Base-by-base conservation (phyloP, 2,329 filamentous ascomycete genomes). In the Phialemoniopsis sp. region DNA sequence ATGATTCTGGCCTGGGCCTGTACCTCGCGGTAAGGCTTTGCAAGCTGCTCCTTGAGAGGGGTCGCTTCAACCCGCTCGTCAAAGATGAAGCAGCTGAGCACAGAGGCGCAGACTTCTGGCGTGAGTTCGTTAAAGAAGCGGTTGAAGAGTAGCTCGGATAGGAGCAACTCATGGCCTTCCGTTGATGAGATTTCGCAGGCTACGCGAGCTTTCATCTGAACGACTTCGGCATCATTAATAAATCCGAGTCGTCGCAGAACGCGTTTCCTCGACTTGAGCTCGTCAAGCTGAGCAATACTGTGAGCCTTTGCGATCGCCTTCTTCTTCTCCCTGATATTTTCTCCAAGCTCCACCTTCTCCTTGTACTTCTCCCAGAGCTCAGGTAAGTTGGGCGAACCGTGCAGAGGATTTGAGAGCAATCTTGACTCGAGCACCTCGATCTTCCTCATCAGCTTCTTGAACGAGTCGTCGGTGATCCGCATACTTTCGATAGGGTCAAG, bases 401-500 rank as follows among this genome's bases (percentile, higher is more conserved):
- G 91, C 13, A 98, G 75, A 5, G 91, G 89, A 60, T 95, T 97
- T 13, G 87, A 79, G 19, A 97, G 67, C 16, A 98, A 72, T 38
- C 88, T 83, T 5, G 91, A 93, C 64, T 98, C 93, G 3, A 98
- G 78, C 10, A 97, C 87, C 64, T 98, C 93, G 45, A 98, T 96
- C 78, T 97, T 97, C 63, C 89, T 70, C 41, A 97, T 76, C 4
- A 96, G 78, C 59, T 89, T 89, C 72, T 94, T 96, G 70, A 98
- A 97, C 0, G 81, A 82, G 2, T 95, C 89, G 54, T 97, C 93
- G 4, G 75, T 84, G 54, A 98, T 97, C 19, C 81, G 78, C 93
- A 98, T 97, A 56, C 96, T 90, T 61, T 97, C 90, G 30, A 98
- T 84, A 0, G 93, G 93, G 54, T 98, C 93, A 14, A 98, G 68